phyloP scores from a whole-genome alignment of 1,284 basidiomycete species.

The Stygiomarasmius scandens region DNA sequence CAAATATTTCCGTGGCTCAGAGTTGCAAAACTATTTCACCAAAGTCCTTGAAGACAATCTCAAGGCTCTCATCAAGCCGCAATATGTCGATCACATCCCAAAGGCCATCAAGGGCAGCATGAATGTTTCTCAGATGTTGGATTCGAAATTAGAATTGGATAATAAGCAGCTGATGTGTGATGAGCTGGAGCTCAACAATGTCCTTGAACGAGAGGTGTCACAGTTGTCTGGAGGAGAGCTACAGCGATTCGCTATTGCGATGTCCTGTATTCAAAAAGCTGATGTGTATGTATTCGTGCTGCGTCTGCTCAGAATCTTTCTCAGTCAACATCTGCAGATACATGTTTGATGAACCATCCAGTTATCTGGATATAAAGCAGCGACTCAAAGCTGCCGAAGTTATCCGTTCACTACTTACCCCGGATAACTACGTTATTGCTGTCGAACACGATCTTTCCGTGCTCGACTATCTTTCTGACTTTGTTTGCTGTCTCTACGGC shows the following conservation, averaged over 20 bases:
- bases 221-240: constrained; percentile 95
- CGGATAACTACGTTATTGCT: constrained; percentile 89
- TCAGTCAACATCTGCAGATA: constrained; percentile 54
- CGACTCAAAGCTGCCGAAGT: constrained; percentile 95
- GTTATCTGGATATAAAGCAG: constrained; percentile 94
- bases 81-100: constrained; percentile 98
- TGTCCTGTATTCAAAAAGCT: constrained; percentile 89
- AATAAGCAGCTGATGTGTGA: constrained; percentile 84
- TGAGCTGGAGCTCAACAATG: constrained; percentile 83
- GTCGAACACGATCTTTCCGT: constrained; percentile 98
- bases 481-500: constrained; percentile 95
- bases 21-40: constrained; percentile 98
- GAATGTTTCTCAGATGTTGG: constrained; percentile 88
- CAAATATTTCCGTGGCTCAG: constrained; percentile 96
- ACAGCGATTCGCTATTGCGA: constrained; percentile 94
- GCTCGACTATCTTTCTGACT: constrained; percentile 96
- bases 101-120: constrained; percentile 90
- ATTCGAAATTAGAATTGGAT: constrained; percentile 82
- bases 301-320: constrained; percentile 10
- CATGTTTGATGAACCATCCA: constrained; percentile 98
- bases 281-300: constrained; percentile 59
- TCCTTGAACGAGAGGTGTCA: constrained; percentile 80
- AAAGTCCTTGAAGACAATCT: constrained; percentile 98
- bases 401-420: constrained; percentile 82
- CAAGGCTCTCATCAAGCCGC: constrained; percentile 97